Percentiles rank a stretch among this genome's conserved stretches.
phyloP scores from a whole-genome alignment of 306 rosid genomes.

The Casuarina equisetifolia region DNA sequence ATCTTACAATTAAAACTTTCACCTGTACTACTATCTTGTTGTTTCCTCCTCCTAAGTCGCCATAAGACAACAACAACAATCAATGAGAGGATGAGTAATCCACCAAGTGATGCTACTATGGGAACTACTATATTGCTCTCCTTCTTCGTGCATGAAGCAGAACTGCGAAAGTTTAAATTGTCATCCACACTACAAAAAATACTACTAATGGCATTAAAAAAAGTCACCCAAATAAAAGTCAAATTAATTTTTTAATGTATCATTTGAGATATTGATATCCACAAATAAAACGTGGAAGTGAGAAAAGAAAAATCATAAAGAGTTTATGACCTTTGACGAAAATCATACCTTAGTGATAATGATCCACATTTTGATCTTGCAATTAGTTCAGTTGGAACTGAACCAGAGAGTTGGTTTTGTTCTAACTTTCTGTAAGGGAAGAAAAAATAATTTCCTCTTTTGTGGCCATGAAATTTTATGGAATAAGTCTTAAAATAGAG shows the following conservation, averaged over 20 bases:
- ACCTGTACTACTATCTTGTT: neutral
- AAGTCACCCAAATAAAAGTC: no score
- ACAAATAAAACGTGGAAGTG: neutral
- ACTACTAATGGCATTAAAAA: no score
- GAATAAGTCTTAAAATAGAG: neutral
- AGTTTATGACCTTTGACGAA: neutral
- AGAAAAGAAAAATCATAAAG: neutral
- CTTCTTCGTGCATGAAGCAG: slow-evolving; percentile 26
- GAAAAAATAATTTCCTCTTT: slow-evolving; percentile 1
- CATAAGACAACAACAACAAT: slow-evolving; percentile 26
- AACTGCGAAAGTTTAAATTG: slow-evolving; percentile 42
- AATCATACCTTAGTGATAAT: slow-evolving; percentile 46
- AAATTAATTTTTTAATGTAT: no score
- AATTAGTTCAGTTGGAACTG: slow-evolving; percentile 40
- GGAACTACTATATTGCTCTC: slow-evolving; percentile 28
- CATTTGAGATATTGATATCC: no score
- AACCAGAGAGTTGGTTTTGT: slow-evolving; percentile 39
- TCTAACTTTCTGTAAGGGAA: slow-evolving; percentile 48
- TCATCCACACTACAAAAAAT: neutral
- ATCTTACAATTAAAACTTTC: neutral
- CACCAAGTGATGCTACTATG: slow-evolving; percentile 44
- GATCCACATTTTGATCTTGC: slow-evolving; percentile 34
- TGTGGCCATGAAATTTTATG: neutral
- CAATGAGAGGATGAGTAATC: slow-evolving; percentile 32
- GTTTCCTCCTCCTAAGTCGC: slow-evolving; percentile 16